Base-by-base conservation (phyloP, 495 filamentous ascomycete species). In the Penicillium taxi region DNA sequence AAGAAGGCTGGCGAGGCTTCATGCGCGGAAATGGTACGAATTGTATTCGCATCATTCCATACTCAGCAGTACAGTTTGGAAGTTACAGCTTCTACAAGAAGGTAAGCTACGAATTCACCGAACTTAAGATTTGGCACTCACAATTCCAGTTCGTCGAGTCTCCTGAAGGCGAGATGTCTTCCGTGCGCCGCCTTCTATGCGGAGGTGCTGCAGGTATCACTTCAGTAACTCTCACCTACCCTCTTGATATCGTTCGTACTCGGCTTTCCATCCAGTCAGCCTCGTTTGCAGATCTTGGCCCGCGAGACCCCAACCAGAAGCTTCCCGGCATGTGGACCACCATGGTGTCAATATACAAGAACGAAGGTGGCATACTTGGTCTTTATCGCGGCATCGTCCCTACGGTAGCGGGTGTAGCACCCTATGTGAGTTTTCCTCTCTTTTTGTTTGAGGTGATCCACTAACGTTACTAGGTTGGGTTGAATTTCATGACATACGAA, bases 401-500 rank as follows among this genome's bases (percentile, higher is more conserved):
- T 9, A 98, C 91, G 0, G 82, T 96, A 15, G 86, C 88, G 20
- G 91, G 91, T 23, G 91, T 98, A 29, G 93, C 93, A 28, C 91
- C 91, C 50, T 94, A 94, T 58, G 88, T 93, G 66, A 61, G 80
- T 69, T 37, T 11, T 37, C 7, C 6, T 26, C 42, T 20, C 22
- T 24, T 20, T 16, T 19, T 13, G 8, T 8, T 26, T 26, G 16
- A 25, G 9, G 14, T 7, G 8, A 9, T 18, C 15, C 24, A 14
- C 28, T 32, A 24, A 39, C 28, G n/a, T 11, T 31, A 5, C 31
- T 47, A 94, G 84, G 87, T 95, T 30, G 91, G 91, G 20, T 67
- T 98, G 31, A 98, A 96, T 58, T 98, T 98, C 66, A 96, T 96
- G 85, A 84, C 80, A 16, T 98, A 98, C 58, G 91, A 98, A 60